Evolutionary conservation across 768 basidiomycete genomes (phyloP).

Genomic region (Trametes sanguinea): DNA sequence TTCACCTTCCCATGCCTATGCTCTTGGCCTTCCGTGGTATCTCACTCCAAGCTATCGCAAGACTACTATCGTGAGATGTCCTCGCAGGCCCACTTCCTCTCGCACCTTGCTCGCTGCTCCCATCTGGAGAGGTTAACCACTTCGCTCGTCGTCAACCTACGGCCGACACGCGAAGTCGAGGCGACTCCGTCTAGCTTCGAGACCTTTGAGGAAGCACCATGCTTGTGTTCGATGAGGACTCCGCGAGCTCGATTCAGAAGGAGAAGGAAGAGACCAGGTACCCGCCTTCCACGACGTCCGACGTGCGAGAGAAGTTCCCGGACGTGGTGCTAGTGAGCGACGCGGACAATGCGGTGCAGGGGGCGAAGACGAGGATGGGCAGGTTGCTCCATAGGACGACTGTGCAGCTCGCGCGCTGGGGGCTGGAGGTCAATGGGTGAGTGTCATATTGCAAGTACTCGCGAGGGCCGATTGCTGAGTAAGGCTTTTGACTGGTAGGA

Average conservation of each 20-base stretch:
- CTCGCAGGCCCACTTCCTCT: not conserved
- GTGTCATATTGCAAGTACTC: not conserved
- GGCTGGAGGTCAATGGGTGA: conserved; percentile 30
- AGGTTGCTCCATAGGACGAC: conserved; percentile 15
- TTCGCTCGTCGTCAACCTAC: not conserved
- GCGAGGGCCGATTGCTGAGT: too few relatives aligned
- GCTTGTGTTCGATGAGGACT: not conserved
- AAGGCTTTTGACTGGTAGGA: conserved; percentile 36
- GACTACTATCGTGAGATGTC: not conserved
- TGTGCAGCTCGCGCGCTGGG: conserved; percentile 24
- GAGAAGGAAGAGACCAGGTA: not conserved
- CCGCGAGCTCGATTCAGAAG: not conserved
- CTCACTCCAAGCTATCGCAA: not conserved
- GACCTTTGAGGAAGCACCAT: not conserved
- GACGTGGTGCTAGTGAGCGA: conserved; percentile 11
- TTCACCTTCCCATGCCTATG: not conserved
- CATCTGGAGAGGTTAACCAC: too few relatives aligned
- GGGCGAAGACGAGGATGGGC: conserved; percentile 16
- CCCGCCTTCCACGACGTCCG: conserved; percentile 2
- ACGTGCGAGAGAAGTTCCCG: conserved; percentile 4
- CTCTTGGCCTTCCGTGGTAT: not conserved
- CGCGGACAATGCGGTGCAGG: conserved; percentile 14
- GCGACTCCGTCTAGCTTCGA: not conserved
- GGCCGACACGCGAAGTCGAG: too few relatives aligned
- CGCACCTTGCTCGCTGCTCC: too few relatives aligned